Base-by-base conservation (phyloP, 2,329 filamentous ascomycete species). In the Aspergillus neotritici region DNA sequence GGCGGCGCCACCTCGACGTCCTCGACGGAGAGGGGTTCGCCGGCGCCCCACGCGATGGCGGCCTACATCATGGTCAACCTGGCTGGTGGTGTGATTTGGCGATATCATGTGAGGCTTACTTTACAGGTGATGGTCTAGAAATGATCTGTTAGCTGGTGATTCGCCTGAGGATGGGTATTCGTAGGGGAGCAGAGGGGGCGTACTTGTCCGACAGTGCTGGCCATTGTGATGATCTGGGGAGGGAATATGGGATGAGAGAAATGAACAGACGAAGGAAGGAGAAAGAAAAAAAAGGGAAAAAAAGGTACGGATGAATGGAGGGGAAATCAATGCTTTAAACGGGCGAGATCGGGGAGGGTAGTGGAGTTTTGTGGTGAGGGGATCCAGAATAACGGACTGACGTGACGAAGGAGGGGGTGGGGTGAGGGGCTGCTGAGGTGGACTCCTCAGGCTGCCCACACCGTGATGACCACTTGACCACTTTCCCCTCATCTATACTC, bases 1-100 rank as follows among this genome's bases (percentile, higher is more conserved):
- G 93, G 93, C 51, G 91, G 86, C 41, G 78, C 81, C 54, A 98
- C 93, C 73, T 97, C 90, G 60, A 98, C 77, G 57, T 94, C 87
- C 73, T 98, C 93, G 56, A 97, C 79, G 60, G 77, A 82, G 53
- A 98, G 80, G 56, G 87, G 84, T 74, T 95, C 87, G 66, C 86
- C 90, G 37, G 93, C 89, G 71, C 90, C 91, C 93, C 93, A 98
- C 67, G 93, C 93, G 52, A 98, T 86, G 62, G 93, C 93, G 56
- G 93, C 93, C 84, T 83, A 48, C 12, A 44, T 35, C 48, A 44
- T 42, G 41, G 34, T 40, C 34, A 12, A 14, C 32, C 34, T 37
- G 35, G 31, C 14, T 14, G 10, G 6, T 29, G 8, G 41, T 47
- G 35, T 32, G 34, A 38, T 43, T 14, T 44, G 13, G 4, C 33